phyloP scores from a whole-genome alignment of 1,139 yeast genomes.

The Blastobotrys serpentis region DNA sequence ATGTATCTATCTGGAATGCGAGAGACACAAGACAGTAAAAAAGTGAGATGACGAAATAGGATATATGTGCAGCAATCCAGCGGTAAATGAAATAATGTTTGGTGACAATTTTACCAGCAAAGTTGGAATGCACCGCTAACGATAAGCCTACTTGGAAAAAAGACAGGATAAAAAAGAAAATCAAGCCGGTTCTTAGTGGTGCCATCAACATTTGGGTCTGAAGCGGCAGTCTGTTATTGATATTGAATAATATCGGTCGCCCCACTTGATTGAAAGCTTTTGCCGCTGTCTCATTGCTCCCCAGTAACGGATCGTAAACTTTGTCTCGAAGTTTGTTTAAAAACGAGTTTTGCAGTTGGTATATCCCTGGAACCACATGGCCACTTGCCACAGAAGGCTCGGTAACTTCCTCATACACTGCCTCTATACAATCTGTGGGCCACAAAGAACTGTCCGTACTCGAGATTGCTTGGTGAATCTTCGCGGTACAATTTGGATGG shows the following conservation, averaged over 20 bases:
- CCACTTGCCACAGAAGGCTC: slow-evolving; percentile 48
- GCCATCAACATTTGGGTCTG: slow-evolving; percentile 18
- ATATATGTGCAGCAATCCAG: slow-evolving; percentile 46
- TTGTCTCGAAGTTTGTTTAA: slow-evolving; percentile 12
- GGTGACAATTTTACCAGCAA: slow-evolving; percentile 47
- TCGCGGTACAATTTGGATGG: slow-evolving; percentile 28
- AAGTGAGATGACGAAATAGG: slow-evolving; percentile 53
- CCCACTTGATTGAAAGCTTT: slow-evolving; percentile 18
- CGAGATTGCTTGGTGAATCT: slow-evolving; percentile 20
- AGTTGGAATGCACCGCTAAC: slow-evolving; percentile 50
- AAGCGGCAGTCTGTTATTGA: slow-evolving; percentile 18
- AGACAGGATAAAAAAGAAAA: slow-evolving; percentile 69
- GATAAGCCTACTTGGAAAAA: slow-evolving; percentile 60
- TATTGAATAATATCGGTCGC: slow-evolving; percentile 17
- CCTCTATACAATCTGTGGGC: slow-evolving; percentile 36
- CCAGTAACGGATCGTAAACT: slow-evolving; percentile 21
- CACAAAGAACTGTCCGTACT: slow-evolving; percentile 16
- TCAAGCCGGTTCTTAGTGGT: slow-evolving; percentile 52
- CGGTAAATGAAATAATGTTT: slow-evolving; percentile 52
- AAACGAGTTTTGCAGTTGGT: slow-evolving; percentile 33
- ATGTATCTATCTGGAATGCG: slow-evolving; percentile 57
- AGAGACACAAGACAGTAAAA: slow-evolving; percentile 57
- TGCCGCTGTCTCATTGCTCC: too few species aligned
- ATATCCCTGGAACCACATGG: slow-evolving; percentile 44
- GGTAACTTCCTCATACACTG: slow-evolving; percentile 53